Percentiles rank a stretch among this genome's conserved stretches.
Evolutionary conservation across 2,329 filamentous ascomycete species (phyloP).

Genomic region (Immersiporthe knoxdaviesiana): DNA sequence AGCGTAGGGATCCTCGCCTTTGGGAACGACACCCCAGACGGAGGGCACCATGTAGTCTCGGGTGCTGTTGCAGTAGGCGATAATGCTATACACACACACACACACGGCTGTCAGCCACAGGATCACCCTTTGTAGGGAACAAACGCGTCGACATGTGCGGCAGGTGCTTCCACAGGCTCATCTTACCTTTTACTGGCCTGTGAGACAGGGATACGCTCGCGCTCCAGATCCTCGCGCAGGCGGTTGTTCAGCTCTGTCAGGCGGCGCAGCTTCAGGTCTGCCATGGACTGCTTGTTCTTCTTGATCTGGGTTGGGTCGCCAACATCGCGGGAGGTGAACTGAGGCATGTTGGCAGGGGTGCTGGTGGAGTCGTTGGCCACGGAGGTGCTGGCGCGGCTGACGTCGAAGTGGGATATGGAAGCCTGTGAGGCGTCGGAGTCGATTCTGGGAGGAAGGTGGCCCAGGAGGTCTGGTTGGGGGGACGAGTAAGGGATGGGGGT

Average conservation of each 20-base stretch:
- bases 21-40: constrained; percentile 92
- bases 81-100: constrained; percentile 67
- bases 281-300: constrained; percentile 99
- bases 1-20: constrained; percentile 97
- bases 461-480: constrained; percentile 23
- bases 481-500: constrained; percentile 21
- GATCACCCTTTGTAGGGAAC: constrained; percentile 1
- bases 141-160: constrained; percentile 1
- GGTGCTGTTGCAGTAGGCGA: constrained; percentile 96
- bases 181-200: constrained; percentile 85
- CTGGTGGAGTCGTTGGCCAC: constrained; percentile 32
- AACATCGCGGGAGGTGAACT: constrained; percentile 69
- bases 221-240: constrained; percentile 91
- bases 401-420: constrained; percentile 29
- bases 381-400: constrained; percentile 37
- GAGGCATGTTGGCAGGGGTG: constrained; percentile 56
- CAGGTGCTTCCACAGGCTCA: constrained; percentile 15
- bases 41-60: constrained; percentile 99
- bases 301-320: constrained; percentile 70
- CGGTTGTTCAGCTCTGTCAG: constrained; percentile 97
- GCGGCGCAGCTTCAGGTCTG: constrained; percentile 93
- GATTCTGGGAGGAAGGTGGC: constrained; percentile 21
- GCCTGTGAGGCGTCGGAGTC: constrained; percentile 25
- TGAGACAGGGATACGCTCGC: constrained; percentile 93
- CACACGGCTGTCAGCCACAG: constrained; percentile 15